Evolutionary conservation across 2,329 filamentous ascomycete species (phyloP), one percentile per base, ranked within the genome.

Genomic region (Nothomitra cinnamomea): DNA sequence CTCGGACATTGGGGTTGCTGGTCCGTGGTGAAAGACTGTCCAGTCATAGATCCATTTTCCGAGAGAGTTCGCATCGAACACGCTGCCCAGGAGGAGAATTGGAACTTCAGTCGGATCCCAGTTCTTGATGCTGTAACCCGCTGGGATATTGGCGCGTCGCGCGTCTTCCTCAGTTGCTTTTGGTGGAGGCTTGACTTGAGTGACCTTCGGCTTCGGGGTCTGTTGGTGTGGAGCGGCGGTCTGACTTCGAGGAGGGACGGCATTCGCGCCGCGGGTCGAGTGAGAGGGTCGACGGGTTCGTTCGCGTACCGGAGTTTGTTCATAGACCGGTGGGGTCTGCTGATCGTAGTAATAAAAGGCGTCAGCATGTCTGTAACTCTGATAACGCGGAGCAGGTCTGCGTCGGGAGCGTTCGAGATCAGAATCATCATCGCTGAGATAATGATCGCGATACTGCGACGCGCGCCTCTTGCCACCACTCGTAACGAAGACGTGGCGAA

Each of bases 1-100:
- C 59, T 95, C 88, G 53, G 88, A 80, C 63, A 95, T 86, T 51
- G 88, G 86, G 10, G 85, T 87, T 41, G 79, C 78, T 13, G 87
- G 79, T 38, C 87, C 87, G 60, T 94, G 82, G 66, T 84, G 82
- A 72, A 87, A 95, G 58, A 95, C 87, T 17, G 92, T 95, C 92
- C 92, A 98, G 75, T 96, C 92, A 69, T 95, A 98, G 64, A 98
- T 94, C 92, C 92, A 98, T 71, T 95, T 95, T 63, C 92, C 92
- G 28, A 98, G 77, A 24, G 87, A 95, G 76, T 96, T 95, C 64
- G 90, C 87, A 65, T 96, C 92, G 64, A 96, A 96, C 54, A 96
- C 92, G 64, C 87, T 94, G 51, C 92, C 92, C 21, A 96, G 77
- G 24, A 98, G 78, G 65, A 95, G 82, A 65, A 98, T 95, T 52